Percentiles rank a stretch among this genome's conserved stretches.
Conservation (phyloP, 2,329 filamentous ascomycete species). For the Emmonsia crescens region DNA sequence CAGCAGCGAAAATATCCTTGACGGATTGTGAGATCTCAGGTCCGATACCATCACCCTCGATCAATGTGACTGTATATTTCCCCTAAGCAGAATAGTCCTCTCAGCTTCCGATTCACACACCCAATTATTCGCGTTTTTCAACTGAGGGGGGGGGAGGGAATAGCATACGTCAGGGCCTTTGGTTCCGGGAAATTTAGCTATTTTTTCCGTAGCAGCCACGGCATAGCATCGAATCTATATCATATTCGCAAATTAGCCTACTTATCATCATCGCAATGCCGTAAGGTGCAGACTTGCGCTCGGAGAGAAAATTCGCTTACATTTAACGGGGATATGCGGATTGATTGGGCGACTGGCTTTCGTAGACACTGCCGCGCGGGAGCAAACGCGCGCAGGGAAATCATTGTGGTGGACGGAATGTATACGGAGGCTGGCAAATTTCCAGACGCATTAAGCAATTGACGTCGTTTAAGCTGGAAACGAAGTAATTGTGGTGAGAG, state of each 20-base stretch:
- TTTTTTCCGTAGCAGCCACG: constrained; percentile 49
- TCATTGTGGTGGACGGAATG: constrained; percentile 49
- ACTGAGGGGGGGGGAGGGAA: not conserved
- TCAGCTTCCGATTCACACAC: not conserved
- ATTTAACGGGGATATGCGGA: constrained; percentile 43
- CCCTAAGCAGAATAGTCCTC: constrained; percentile 46
- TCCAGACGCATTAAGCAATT: not conserved
- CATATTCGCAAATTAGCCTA: constrained; percentile 14
- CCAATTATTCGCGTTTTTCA: not conserved
- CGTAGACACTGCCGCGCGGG: constrained; percentile 72
- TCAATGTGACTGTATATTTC: constrained; percentile 90
- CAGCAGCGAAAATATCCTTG: constrained; percentile 96
- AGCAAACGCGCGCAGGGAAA: constrained; percentile 68
- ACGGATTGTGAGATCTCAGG: constrained; percentile 96
- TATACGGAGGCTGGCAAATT: not conserved
- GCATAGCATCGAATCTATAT: constrained; percentile 51
- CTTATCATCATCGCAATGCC: not conserved
- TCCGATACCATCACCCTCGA: constrained; percentile 97
- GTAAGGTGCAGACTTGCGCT: constrained; percentile 3
- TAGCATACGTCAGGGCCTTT: constrained; percentile 73
- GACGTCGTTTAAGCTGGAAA: not conserved
- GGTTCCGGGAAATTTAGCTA: constrained; percentile 86
- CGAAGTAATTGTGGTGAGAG: not conserved
- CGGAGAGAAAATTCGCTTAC: constrained; percentile 35
- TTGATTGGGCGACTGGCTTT: constrained; percentile 42